These are phyloP conservation scores for Moesziomyces sp. DNA, from an alignment of 1,284 basidiomycete species.

Conservation along the genomic window DNA sequence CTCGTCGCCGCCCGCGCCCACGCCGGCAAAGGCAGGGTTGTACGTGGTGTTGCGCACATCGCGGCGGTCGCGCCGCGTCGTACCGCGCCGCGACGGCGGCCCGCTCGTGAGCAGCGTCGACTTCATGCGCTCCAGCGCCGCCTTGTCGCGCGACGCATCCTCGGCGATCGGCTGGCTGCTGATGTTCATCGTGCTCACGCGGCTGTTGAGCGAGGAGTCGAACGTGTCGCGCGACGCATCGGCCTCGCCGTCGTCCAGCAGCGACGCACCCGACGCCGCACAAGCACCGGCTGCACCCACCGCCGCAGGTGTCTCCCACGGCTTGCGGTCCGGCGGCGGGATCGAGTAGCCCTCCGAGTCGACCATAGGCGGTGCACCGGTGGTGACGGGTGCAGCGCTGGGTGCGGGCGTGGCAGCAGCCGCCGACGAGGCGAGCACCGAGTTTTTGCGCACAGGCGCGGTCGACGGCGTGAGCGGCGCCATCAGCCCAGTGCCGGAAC, in stretches of 20 bases:
- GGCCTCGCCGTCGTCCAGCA: slow-evolving; percentile 66
- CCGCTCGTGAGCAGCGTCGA: slow-evolving; percentile 68
- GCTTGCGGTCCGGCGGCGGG: slow-evolving; percentile 70
- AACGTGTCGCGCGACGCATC: slow-evolving; percentile 38
- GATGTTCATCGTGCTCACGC: slow-evolving; percentile 65
- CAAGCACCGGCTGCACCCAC: not conserved
- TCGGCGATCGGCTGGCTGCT: slow-evolving; percentile 70
- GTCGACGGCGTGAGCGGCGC: slow-evolving; percentile 50
- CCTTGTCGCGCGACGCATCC: slow-evolving; percentile 69
- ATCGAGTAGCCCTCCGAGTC: slow-evolving; percentile 72
- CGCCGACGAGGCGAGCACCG: slow-evolving; percentile 8
- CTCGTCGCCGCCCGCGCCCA: slow-evolving; percentile 25
- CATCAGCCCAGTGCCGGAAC: slow-evolving; percentile 47
- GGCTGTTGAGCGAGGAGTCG: slow-evolving; percentile 32
- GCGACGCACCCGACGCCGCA: slow-evolving; percentile 27
- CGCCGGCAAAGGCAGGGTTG: slow-evolving; percentile 46
- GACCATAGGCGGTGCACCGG: slow-evolving; percentile 60
- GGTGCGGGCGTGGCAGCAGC: slow-evolving; percentile 1
- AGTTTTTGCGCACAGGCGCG: slow-evolving; percentile 17
- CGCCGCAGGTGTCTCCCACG: slow-evolving; percentile 66
- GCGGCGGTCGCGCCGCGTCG: slow-evolving; percentile 69
- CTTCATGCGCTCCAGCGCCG: slow-evolving; percentile 71
- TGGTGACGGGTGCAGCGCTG: slow-evolving; percentile 3
- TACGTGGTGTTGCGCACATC: slow-evolving; percentile 70
- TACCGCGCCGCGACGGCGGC: slow-evolving; percentile 64